Conservation (phyloP, 768 basidiomycete species). For the Termitomyces sp. region DNA sequence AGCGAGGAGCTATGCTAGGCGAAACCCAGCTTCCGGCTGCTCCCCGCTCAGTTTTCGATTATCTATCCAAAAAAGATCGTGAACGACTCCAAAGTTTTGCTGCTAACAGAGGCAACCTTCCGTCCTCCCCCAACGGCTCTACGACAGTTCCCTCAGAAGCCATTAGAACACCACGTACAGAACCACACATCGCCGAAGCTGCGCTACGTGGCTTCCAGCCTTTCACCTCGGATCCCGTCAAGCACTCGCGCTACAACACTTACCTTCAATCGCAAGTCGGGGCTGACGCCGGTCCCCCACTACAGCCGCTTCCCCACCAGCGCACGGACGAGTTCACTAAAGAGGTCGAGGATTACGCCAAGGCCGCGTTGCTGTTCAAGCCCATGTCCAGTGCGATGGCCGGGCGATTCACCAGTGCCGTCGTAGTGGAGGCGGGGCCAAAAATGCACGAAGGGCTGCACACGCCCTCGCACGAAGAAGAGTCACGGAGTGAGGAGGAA, state of each 20-base stretch:
- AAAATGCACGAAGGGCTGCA: slow-evolving; percentile 64
- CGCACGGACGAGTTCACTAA: slow-evolving; percentile 64
- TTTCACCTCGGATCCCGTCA: slow-evolving; percentile 66
- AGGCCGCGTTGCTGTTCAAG: slow-evolving; percentile 85
- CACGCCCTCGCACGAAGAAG: slow-evolving; percentile 44
- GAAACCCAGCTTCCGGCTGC: slow-evolving; percentile 68
- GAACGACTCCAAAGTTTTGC: slow-evolving; percentile 72
- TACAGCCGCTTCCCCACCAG: slow-evolving; percentile 51
- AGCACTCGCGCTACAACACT: slow-evolving; percentile 80
- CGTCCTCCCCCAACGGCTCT: slow-evolving; percentile 12
- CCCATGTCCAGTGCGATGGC: slow-evolving; percentile 93
- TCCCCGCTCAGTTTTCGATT: slow-evolving; percentile 88
- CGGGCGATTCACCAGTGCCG: slow-evolving; percentile 83
- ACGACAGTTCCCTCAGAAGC: slow-evolving; percentile 19
- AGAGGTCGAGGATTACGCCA: slow-evolving; percentile 83
- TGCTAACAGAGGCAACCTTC: slow-evolving; percentile 18
- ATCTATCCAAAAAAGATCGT: slow-evolving; percentile 85
- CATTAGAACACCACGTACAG: slow-evolving; percentile 47
- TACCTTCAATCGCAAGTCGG: slow-evolving; percentile 74
- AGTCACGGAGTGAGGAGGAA: slow-evolving; percentile 35
- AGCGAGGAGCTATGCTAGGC: slow-evolving; percentile 83
- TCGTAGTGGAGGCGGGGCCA: slow-evolving; percentile 61
- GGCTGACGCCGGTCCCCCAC: slow-evolving; percentile 40
- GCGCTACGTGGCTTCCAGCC: slow-evolving; percentile 90
- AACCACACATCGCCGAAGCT: slow-evolving; percentile 78